Evolutionary conservation across 2,329 filamentous ascomycete species (phyloP), one percentile per base, ranked within the genome.

Genomic region (Penicillium sp.): DNA sequence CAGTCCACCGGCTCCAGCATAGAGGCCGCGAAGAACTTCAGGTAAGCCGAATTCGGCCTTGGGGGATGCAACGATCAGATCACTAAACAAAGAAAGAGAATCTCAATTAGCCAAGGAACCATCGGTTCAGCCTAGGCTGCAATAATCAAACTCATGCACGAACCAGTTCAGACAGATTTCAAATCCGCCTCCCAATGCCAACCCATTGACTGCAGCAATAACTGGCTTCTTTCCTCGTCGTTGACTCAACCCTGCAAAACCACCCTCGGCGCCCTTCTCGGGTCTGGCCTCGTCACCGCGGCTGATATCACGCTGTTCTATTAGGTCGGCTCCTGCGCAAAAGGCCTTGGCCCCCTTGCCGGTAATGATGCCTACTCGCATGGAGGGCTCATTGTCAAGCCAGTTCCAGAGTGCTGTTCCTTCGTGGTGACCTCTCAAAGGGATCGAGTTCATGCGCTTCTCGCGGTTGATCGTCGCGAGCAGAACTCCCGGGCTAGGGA

Each of bases 131-230:
- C 54, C 17, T 10, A 35, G 10, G 24, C 6, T 13, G 2, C 8
- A 47, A 50, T 58, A 44, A 53, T 33, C 28, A 8, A 10, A 13
- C 3, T 30, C n/a, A 44, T 30, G 24, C 28, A 13, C 78, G 38
- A 72, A 85, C 83, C 90, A 91, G 91, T 97, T 97, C 85, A 98
- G 90, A 60, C 93, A 92, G 76, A 93, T 92, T 80, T 94, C 91
- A 78, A 91, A 88, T 2, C 90, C 91, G 55, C 91, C 91, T 42
- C 91, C 91, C 38, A 91, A 83, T 49, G 89, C 91, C 33, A 90
- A 80, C 1, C 91, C 91, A 72, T 93, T 91, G n/a, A 93, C 89
- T 0, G 91, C 91, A 1, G 88, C 89, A 28, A 94, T 83, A 53
- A 94, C 82, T 1, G 91, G 91, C 72, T 94, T 94, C 77, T 86